Base-by-base conservation (phyloP, 768 basidiomycete genomes). In the Trametes maxima region DNA sequence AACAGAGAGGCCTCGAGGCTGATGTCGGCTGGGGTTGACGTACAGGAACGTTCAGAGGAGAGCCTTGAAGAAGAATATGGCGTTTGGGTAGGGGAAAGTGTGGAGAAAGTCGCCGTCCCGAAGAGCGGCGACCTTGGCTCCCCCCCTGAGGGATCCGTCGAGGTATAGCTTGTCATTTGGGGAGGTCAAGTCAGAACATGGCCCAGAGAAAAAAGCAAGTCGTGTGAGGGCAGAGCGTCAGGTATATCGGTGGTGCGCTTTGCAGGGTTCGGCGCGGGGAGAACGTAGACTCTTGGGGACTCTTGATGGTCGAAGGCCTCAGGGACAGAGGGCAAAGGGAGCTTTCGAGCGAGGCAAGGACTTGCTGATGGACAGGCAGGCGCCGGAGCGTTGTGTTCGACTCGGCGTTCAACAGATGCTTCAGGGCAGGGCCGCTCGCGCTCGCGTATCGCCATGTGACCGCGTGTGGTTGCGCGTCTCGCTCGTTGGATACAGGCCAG, bases 11-110 rank as follows among this genome's bases (percentile, higher is more conserved):
- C 43, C 48, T 54, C 25, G 35, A 60, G 28, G 36, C 35, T 17
- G 17, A 37, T 46, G 16, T 22, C 33, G 28, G 11, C 49, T n/a
- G 14, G 24, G 40, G 3, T 45, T 33, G 13, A 70, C 78, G 28
- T 44, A 87, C 88, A 82, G 72, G 85, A 84, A 66, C 75, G 78
- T 8, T 80, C 75, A 55, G 83, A 78, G 40, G 84, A 82, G 69
- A 80, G 77, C 76, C 84, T 80, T 72, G 87, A 85, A 47, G 85
- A 82, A 4, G 86, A 85, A 64, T 83, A 77, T 12, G 81, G 80
- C 19, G 83, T 81, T 63, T 82, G 79, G 5, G 85, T 77, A 45
- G 76, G 76, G 17, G 83, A 79, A 50, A 84, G 68, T 0, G 80
- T 79, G 16, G 82, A 81, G 67, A 80, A 85, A 0, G 85, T 84